Evolutionary conservation across 2,329 filamentous ascomycete species (phyloP).

Genomic region (Diaporthe velutina): DNA sequence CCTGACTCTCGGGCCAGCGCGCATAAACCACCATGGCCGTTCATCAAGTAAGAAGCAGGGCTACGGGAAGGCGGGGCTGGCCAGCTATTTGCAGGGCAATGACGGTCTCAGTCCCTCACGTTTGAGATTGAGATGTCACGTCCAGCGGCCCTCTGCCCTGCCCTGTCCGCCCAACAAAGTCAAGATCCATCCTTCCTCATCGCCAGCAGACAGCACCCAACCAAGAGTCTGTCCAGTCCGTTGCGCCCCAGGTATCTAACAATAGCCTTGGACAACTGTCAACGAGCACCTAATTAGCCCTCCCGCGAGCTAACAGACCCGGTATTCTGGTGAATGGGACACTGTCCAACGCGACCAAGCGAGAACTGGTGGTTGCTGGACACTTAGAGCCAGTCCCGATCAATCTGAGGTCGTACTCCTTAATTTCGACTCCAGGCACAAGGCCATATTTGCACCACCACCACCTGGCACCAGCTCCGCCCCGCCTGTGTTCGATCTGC

Average conservation of each 20-base stretch:
- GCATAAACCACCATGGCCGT: slow-evolving; percentile 27
- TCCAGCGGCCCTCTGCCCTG: neutral
- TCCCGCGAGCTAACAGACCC: slow-evolving; percentile 32
- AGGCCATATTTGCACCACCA: slow-evolving; percentile 37
- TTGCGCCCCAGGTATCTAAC: neutral
- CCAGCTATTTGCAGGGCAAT: slow-evolving; percentile 16
- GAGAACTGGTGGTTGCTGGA: slow-evolving; percentile 7
- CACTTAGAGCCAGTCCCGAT: slow-evolving; percentile 2
- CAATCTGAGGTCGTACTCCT: slow-evolving; percentile 22
- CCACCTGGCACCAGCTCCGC: neutral
- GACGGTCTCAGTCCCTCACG: slow-evolving; percentile 22
- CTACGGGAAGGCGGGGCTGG: slow-evolving; percentile 11
- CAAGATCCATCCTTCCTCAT: slow-evolving; percentile 9
- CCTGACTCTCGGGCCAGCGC: slow-evolving; percentile 23
- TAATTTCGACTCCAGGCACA: slow-evolving; percentile 38
- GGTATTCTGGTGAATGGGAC: slow-evolving; percentile 26
- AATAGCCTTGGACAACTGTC: slow-evolving; percentile 7
- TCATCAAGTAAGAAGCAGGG: neutral
- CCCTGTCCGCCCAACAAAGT: neutral
- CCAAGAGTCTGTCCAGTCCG: neutral
- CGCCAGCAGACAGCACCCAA: neutral
- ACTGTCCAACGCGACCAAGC: neutral
- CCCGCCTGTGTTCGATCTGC: neutral
- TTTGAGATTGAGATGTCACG: slow-evolving; percentile 32
- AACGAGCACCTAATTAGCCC: slow-evolving; percentile 15